These are phyloP conservation scores for Solanum megistacrolobum DNA, from an alignment of 257 asterid genomes.

Conservation along the genomic window DNA sequence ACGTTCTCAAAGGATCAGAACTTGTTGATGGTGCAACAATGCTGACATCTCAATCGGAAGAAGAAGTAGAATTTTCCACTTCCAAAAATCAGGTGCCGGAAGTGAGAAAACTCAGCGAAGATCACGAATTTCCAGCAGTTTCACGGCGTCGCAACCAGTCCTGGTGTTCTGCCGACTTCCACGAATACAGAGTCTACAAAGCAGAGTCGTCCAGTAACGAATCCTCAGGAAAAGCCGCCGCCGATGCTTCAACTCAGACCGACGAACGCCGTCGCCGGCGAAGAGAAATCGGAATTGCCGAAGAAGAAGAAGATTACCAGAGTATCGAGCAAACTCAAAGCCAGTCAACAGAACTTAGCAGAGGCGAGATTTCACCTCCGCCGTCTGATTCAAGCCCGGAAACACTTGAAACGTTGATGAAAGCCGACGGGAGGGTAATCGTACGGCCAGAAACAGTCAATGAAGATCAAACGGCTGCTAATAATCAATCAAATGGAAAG, in stretches of 20 bases:
- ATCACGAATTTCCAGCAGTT: conserved; percentile 2
- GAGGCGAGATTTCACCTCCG: conserved; percentile 62
- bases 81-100: conserved; percentile 11
- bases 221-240: conserved; percentile 32
- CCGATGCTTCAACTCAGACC: conserved; percentile 70
- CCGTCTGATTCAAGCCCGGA: conserved; percentile 91
- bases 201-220: conserved; percentile 20
- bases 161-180: conserved; percentile 60
- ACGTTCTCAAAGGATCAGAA: conserved; percentile 86
- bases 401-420: conserved; percentile 60
- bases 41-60: conserved; percentile 10
- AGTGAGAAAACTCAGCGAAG: background rate
- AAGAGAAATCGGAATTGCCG: conserved; percentile 18
- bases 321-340: background rate
- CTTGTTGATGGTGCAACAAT: conserved; percentile 26
- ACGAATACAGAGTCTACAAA: conserved; percentile 73
- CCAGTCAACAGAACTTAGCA: conserved; percentile 8
- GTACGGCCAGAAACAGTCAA: conserved; percentile 12
- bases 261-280: conserved; percentile 57
- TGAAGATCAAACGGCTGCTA: conserved; percentile 12
- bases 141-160: conserved; percentile 68
- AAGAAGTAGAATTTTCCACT: background rate
- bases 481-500: conserved; percentile 1
- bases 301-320: conserved; percentile 3
- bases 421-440: conserved; percentile 42